phyloP scores from a whole-genome alignment of 2,329 filamentous ascomycete genomes.

The Eutypella sp. region DNA sequence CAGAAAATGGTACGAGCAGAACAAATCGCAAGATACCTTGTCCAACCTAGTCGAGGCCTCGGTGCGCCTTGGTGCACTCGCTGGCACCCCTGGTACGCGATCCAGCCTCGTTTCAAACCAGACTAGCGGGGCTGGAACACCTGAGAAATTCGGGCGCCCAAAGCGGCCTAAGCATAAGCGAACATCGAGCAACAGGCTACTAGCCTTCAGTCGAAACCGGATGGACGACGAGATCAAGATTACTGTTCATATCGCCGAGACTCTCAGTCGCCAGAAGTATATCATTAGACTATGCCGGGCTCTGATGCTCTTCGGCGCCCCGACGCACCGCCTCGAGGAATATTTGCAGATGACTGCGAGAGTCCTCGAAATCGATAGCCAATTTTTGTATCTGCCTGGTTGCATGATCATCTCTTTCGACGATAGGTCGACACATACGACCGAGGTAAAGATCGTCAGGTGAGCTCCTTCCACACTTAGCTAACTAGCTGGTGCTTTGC shows the following conservation, averaged over 20 bases:
- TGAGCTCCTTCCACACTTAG: not conserved
- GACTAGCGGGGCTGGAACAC: slow-evolving; percentile 4
- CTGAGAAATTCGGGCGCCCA: slow-evolving; percentile 18
- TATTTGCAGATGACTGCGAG: slow-evolving; percentile 84
- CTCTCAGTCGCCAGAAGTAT: slow-evolving; percentile 75
- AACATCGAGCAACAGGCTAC: slow-evolving; percentile 29
- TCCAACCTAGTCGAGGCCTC: slow-evolving; percentile 44
- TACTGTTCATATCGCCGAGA: slow-evolving; percentile 55
- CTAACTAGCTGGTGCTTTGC: not conserved
- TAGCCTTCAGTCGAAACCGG: slow-evolving; percentile 32
- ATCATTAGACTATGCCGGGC: slow-evolving; percentile 76
- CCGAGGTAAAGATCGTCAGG: slow-evolving; percentile 73
- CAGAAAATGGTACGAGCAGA: slow-evolving; percentile 45
- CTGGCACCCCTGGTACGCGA: slow-evolving; percentile 7
- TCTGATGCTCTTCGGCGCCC: slow-evolving; percentile 83
- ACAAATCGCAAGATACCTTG: slow-evolving; percentile 41
- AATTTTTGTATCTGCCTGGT: slow-evolving; percentile 82
- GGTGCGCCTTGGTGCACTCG: slow-evolving; percentile 33
- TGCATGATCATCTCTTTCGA: slow-evolving; percentile 92
- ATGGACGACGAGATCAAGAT: slow-evolving; percentile 42
- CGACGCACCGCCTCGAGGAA: slow-evolving; percentile 82
- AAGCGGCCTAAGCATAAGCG: slow-evolving; percentile 34
- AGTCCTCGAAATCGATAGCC: slow-evolving; percentile 79
- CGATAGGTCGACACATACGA: slow-evolving; percentile 65
- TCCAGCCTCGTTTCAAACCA: not conserved